Conservation (phyloP, 441 rosid species). For the Pelargonium cotyledonis region DNA sequence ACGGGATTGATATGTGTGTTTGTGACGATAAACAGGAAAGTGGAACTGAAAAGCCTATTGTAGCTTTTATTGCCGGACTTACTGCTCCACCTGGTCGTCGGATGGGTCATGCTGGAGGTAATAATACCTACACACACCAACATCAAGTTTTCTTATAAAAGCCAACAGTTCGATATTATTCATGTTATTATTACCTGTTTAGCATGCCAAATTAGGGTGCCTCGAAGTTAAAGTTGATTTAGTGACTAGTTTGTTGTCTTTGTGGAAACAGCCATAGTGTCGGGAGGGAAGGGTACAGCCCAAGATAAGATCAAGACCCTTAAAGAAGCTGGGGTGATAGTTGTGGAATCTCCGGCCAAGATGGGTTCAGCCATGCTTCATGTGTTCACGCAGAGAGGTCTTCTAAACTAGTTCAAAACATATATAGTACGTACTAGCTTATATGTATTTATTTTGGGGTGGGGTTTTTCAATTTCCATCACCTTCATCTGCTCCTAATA, state of each 20-base stretch:
- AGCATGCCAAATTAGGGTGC: no score
- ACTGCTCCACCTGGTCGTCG: constrained; percentile 99
- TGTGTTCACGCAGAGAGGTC: constrained; percentile 75
- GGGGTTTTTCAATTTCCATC: no score
- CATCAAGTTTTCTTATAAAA: background rate
- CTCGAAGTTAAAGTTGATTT: background rate
- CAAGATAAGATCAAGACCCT: constrained; percentile 83
- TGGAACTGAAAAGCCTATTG: constrained; percentile 88
- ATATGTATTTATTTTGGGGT: no score
- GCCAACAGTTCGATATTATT: background rate
- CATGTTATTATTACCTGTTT: no score
- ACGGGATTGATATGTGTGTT: constrained; percentile 4
- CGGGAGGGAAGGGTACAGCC: constrained; percentile 96
- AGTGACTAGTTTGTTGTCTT: background rate
- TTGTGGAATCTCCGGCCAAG: constrained; percentile 94
- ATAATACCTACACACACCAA: background rate
- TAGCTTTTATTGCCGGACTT: constrained; percentile 96
- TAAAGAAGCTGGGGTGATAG: constrained; percentile 81
- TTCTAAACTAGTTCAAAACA: constrained; percentile 28
- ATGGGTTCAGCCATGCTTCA: constrained; percentile 76
- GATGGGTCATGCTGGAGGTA: constrained; percentile 99
- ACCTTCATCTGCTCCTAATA: no score
- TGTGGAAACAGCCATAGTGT: constrained; percentile 64
- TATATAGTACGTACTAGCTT: background rate
- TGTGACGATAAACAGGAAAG: constrained; percentile 54